A percentile compares a stretch with the other conserved stretches of the same genome.
These are phyloP conservation scores for Taiozyma sp. DNA, from an alignment of 1,139 yeast species.

Conservation along the genomic window DNA sequence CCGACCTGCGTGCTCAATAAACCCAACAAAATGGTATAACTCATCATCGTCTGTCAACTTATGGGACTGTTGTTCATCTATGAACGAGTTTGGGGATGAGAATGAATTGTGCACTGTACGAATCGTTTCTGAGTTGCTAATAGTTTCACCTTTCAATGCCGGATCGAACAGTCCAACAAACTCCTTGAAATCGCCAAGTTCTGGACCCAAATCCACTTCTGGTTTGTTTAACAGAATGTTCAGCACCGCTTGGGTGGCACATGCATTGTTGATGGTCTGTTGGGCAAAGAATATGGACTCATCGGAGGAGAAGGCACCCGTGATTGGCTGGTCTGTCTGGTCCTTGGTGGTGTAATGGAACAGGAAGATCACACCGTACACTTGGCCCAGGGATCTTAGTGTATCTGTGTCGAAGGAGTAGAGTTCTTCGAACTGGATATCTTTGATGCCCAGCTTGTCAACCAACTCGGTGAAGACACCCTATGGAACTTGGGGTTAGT, in stretches of 20 bases:
- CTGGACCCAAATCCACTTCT: conserved; percentile 44
- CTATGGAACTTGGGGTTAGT: conserved; percentile 21
- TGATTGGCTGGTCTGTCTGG: conserved; percentile 31
- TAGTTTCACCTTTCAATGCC: conserved; percentile 55
- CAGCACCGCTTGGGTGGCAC: conserved; percentile 76
- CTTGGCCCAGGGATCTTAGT: conserved; percentile 35
- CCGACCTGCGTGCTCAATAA: conserved; percentile 38
- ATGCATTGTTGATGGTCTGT: conserved; percentile 65
- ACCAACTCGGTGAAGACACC: conserved; percentile 68
- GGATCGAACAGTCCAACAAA: conserved; percentile 55
- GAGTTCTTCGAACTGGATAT: conserved; percentile 56
- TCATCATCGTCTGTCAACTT: conserved; percentile 44
- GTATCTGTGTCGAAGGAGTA: conserved; percentile 48
- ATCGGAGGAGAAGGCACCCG: conserved; percentile 38
- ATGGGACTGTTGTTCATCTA: conserved; percentile 30
- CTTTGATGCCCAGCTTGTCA: conserved; percentile 49
- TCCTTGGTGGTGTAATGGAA: conserved; percentile 52
- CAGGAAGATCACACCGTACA: conserved; percentile 58
- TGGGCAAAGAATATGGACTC: conserved; percentile 52
- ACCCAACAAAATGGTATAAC: conserved; percentile 60
- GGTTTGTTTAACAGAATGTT: conserved; percentile 44
- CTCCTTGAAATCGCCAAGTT: conserved; percentile 41
- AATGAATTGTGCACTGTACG: conserved; percentile 61
- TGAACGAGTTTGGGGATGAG: conserved; percentile 48
- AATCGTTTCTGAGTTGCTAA: conserved; percentile 56